phyloP scores from a whole-genome alignment of 345 rosid genomes.

The Citrus mangshanensis region DNA sequence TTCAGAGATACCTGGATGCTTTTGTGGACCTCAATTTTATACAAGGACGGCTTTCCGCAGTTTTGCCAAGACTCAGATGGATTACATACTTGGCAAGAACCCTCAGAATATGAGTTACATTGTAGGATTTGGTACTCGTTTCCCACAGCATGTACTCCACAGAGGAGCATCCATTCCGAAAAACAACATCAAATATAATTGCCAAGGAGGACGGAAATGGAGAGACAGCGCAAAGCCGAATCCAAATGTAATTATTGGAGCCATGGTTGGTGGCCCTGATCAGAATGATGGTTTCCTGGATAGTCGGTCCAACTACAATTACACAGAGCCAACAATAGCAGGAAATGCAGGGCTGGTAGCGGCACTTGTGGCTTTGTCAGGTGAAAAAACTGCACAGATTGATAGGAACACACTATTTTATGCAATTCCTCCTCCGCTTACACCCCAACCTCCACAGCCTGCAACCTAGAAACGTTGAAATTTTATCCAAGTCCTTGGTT shows the following conservation, averaged over 20 bases:
- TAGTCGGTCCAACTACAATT: conserved; percentile 73
- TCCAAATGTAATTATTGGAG: conserved; percentile 83
- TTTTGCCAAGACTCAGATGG: conserved; percentile 85
- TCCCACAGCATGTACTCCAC: conserved; percentile 78
- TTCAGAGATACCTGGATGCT: conserved; percentile 97
- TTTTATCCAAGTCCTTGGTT: not conserved
- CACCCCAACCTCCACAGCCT: not conserved
- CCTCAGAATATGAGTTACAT: conserved; percentile 92
- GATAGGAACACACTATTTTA: conserved; percentile 68
- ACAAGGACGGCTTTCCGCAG: conserved; percentile 53
- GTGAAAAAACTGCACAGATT: conserved; percentile 48
- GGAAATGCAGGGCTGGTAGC: conserved; percentile 97
- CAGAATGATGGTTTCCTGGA: conserved; percentile 79
- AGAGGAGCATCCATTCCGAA: conserved; percentile 93
- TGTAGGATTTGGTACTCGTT: conserved; percentile 83
- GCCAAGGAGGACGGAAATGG: conserved; percentile 99
- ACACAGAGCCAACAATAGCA: conserved; percentile 91
- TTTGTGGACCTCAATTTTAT: conserved; percentile 85
- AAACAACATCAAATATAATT: conserved; percentile 71
- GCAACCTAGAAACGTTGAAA: conserved; percentile 8
- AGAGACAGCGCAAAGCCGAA: conserved; percentile 77
- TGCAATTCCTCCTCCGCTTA: conserved; percentile 9
- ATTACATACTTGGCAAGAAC: conserved; percentile 89
- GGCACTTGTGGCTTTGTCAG: conserved; percentile 86
- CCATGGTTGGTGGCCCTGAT: conserved; percentile 99